Base-by-base conservation (phyloP, 768 basidiomycete genomes). In the Trametes punicea region DNA sequence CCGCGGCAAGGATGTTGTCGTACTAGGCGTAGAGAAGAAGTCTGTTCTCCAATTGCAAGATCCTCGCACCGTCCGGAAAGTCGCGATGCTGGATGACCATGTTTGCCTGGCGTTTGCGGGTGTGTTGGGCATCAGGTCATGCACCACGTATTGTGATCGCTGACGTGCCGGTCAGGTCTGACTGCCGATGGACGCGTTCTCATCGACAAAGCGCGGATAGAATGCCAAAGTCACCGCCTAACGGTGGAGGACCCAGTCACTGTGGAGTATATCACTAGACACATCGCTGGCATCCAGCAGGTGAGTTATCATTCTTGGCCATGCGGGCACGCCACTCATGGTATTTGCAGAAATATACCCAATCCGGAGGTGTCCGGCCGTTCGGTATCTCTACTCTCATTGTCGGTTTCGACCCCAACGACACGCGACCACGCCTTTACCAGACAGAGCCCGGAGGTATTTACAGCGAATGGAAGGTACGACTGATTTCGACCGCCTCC, bases 261-360 rank as follows among this genome's bases (percentile, higher is more conserved):
- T 16, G 90, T 99, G 26, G 97, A 99, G 71, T 99, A 98, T 68
- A 98, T 99, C 66, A 97, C 97, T 26, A 85, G 96, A 69, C 90
- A 97, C 73, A 89, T 99, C 68, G 97, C 97, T 51, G 93, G 94
- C n/a, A 93, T 98, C 62, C 96, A 99, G 74, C 97, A 99, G 81
- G 96, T 93, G 51, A 31, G 79, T 26, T 4, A 11, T 26, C 18
- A 7, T n/a, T 11, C n/a, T n/a, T n/a, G n/a, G n/a, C n/a, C n/a
- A n/a, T n/a, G n/a, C 20, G 16, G 38, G 52, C 16, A 21, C 16
- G 16, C 31, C 41, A 33, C 18, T 21, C 15, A 51, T 40, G 41
- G 18, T 52, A 18, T n/a, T 51, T 41, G 9, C 65, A 96, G 93
- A 83, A 85, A 70, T 98, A 98, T 75, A 98, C 97, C 13, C 97